Percentiles rank a stretch among this genome's conserved stretches.
These are phyloP conservation scores for Monilinia fructicola DNA, from an alignment of 2,329 filamentous ascomycete genomes.

Conservation along the genomic window DNA sequence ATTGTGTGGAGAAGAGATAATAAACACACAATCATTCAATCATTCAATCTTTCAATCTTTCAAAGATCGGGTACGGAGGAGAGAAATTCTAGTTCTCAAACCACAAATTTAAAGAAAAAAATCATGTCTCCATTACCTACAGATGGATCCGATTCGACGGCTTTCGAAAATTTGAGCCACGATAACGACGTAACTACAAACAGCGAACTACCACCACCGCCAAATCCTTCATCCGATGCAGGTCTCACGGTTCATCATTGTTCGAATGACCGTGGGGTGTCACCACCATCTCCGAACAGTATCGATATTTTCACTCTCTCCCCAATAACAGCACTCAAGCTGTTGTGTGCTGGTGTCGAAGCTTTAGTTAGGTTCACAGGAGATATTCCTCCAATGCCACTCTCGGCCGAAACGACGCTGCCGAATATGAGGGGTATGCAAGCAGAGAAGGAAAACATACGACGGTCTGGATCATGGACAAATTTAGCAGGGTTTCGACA, in stretches of 20 bases:
- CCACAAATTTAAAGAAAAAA: background rate
- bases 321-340: conserved; percentile 71
- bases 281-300: conserved; percentile 41
- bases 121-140: conserved; percentile 14
- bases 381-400: conserved; percentile 71
- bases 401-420: conserved; percentile 61
- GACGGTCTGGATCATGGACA: conserved; percentile 56
- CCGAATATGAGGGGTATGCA: conserved; percentile 65
- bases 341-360: conserved; percentile 73
- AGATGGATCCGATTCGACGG: background rate
- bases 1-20: conserved; percentile 7
- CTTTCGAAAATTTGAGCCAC: conserved; percentile 34
- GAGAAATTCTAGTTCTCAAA: background rate
- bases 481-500: conserved; percentile 38
- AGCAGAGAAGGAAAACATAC: conserved; percentile 60
- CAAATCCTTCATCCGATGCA: conserved; percentile 38
- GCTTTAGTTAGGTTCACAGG: conserved; percentile 53
- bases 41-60: background rate
- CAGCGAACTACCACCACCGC: conserved; percentile 37
- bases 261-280: conserved; percentile 34
- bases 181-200: conserved; percentile 37
- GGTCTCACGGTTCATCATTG: conserved; percentile 33
- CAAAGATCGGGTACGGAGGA: background rate
- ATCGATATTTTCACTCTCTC: conserved; percentile 73
- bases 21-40: background rate